Evolutionary conservation across 1,284 basidiomycete species (phyloP), one percentile per base, ranked within the genome.

Genomic region (Rhizoctonia solani): DNA sequence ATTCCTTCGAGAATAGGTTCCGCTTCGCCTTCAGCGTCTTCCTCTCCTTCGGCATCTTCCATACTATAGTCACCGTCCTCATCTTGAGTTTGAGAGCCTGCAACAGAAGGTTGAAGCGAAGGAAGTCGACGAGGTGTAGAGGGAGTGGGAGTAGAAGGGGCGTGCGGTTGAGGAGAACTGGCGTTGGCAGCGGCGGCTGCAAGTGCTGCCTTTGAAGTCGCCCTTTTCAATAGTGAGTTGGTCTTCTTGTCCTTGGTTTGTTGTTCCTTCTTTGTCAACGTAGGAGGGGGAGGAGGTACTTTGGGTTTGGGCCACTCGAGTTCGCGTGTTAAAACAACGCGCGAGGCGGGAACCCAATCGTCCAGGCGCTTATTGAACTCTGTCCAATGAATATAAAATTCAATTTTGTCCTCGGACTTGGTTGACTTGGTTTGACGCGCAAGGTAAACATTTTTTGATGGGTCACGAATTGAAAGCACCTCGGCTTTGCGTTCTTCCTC

Each of bases 291-390:
- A n/a, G 81, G 80, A 6, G 82, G 78, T 32, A 81, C 78, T 74
- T 92, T 93, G 0, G 96, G 95, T 74, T 93, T 93, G 1, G 97
- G 97, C 95, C 93, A 98, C 76, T 98, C 93, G 72, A 99, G 85
- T 74, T 98, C 95, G 71, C 90, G 84, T 68, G 82, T 84, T 30
- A 95, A 82, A 53, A 98, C 84, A 68, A 99, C 84, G 34, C 95
- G 86, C 2, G 90, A 89, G 16, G 92, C 93, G 27, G 88, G 81
- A n/a, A 99, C 90, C 97, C 97, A 99, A 72, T 98, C 97, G 77
- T 99, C 97, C 56, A 99, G 83, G 74, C 97, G 94, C 79, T 98
- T 97, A 82, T 98, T 98, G 83, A 97, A 98, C 73, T 93, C 87
- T 74, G 96, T 92, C 87, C 95, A 98, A 75, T 98, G 95, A 39